Base-by-base conservation (phyloP, 1,284 basidiomycete species). In the Moesziomyces antarcticus region DNA sequence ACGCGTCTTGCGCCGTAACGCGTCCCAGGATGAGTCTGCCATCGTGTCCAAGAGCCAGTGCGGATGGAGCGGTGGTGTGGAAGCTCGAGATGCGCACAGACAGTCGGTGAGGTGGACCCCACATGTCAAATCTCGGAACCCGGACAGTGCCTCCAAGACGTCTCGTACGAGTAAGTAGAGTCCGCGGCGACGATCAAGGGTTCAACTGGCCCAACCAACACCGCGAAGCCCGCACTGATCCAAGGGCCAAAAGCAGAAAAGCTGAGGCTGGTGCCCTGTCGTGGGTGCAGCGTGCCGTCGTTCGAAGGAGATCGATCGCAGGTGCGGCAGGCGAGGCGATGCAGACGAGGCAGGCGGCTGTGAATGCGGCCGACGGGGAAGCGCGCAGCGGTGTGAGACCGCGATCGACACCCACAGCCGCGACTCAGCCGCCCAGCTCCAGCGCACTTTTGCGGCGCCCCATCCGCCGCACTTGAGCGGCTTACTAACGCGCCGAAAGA, bases 1-100 rank as follows among this genome's bases (percentile, higher is more conserved):
- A 76, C 94, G 88, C 83, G 92, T 93, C 85, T 95, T 93, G 68
- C 93, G 87, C 79, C 94, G 91, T 0, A 85, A 79, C n/a, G 85
- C 84, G 52, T 87, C 86, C 86, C 86, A 87, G 14, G 66, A 56
- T 11, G 57, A 18, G 2, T 61, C 40, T 5, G 57, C 25, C 27
- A 60, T 58, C 1, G n/a, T 43, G 82, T 56, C 25, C 83, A 37
- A n/a, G 45, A 3, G 22, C 30, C 13, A 35, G 6, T 10, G 7
- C 9, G 30, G 41, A 40, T 16, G 30, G 1, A 20, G 21, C 14
- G 46, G 21, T 22, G 18, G 27, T n/a, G 27, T 30, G 20, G 24
- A 24, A 46, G 41, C 40, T 35, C 13, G 25, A 41, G 10, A 21
- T 41, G n/a, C 1, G 44, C 22, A 37, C 11, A 13, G 20, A 45